Base-by-base conservation (phyloP, 805 yeast genomes). In the Yamadazyma akitaensis region DNA sequence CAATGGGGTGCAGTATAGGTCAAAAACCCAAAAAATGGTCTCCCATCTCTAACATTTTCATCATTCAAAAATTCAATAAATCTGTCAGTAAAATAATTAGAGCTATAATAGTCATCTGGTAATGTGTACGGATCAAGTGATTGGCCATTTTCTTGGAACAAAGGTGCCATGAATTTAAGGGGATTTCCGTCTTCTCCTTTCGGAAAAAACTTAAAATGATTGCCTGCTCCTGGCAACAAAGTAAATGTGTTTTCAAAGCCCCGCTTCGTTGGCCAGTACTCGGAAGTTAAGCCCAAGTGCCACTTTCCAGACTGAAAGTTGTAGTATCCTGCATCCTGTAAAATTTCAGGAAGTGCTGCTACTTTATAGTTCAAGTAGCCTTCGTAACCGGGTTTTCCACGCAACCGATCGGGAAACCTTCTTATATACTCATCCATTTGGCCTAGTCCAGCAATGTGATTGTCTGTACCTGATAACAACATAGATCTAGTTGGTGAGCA, bases 1-100 rank as follows among this genome's bases (percentile, higher is more conserved):
- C 85, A 81, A 56, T 80, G 85, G 2, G 85, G 85, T 1, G 85
- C 85, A 4, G 84, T 79, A 53, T 77, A 80, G 6, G 84, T 80
- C 47, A 81, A 62, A 19, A 67, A 60, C 3, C 81, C 79, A 47
- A 79, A 76, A 50, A 77, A 80, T 9, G 85, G 85, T 53, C 75
- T 63, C n/a, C 64, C 76, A 4, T 55, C 53, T 41, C 78, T 61
- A 3, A 51, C 45, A 12, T 58, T 52, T 5, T 39, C 34, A n/a
- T 37, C 31, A 28, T 28, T 39, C 45, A 74, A 55, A 37, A 60
- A 70, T 24, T 69, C 73, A 35, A 78, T 48, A 11, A 67, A 70
- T 50, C 67, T 73, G 42, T 68, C 68, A 12, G 81, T 76, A 57
- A 68, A 79, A 47, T 57, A 67, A 16, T 68, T 60, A 1, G 80